Evolutionary conservation across 129 eudicot species (phyloP), one percentile per base, ranked within the genome.

Genomic region (Flaveria robusta): DNA sequence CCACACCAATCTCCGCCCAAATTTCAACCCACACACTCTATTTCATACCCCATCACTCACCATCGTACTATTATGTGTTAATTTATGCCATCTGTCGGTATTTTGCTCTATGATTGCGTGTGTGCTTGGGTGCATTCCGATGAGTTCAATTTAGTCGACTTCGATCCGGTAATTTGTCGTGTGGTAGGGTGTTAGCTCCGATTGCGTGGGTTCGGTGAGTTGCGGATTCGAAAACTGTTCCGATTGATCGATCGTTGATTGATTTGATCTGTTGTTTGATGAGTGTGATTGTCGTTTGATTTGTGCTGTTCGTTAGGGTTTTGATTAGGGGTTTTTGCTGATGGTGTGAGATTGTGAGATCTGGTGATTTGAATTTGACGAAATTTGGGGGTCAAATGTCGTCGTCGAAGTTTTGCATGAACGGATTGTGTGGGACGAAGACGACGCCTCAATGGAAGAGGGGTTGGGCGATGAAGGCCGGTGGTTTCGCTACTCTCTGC

Each of bases 401-500:
- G 59, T 67, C 86, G 86, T 82, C 79, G 50, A 91, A 79, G 89
- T 83, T 82, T 81, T 91, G 97, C 94, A 88, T 91, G 97, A 91
- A 91, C 50, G 89, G 86, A 71, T 66, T 77, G 58, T 91, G 97
- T 60, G 86, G 91, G 59, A 79, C 88, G 50, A 86, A 86, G 81
- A 75, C 86, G 76, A 80, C 90, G 83, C 78, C 79, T 31, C 89
- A 86, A 71, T 88, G 87, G 94, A 91, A 88, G 90, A 85, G 82
- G 65, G 97, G 94, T 42, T 91, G 97, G 97, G 79, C 80, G 55
- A 77, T 91, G 90, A 91, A 88, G 74, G 86, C 97, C 72, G 97
- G 97, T 68, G 92, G 93, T 72, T 80, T 83, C 78, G 90, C 97
- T 64, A 81, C 76, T 43, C 94, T 91, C 20, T 91, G 97, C 82